Base-by-base conservation (phyloP, 805 yeast species). In the Brettanomyces nanus region DNA sequence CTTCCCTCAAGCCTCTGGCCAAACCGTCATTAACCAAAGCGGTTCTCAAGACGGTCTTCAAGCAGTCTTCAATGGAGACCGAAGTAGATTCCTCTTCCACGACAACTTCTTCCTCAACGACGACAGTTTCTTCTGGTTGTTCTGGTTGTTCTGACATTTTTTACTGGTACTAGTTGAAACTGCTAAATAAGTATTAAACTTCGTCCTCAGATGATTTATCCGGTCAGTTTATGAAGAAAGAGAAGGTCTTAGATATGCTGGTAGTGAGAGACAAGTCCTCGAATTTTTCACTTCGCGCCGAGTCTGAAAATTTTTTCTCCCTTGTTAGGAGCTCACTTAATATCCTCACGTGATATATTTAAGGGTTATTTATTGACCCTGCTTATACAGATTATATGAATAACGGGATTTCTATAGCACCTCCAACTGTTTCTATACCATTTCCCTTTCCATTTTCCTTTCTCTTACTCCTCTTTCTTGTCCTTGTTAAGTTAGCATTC, bases 1-100 rank as follows among this genome's bases (percentile, higher is more conserved):
- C 94, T 79, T 92, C 98, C 81, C 97, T 92, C 71, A 92, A 82
- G 81, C 99, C 99, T 79, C 99, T 90, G 69, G 97, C 97, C 73
- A 92, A 85, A 75, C 99, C 98, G 69, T 90, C 97, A 78, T 87
- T 95, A 65, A 90, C 85, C 68, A 92, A 80, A 59, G 99, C 80
- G 69, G 92, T 87, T 82, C 95, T 89, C 68, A 92, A 82, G 66
- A 92, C 97, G 65, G 85, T 92, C 77, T 87, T 86, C 69, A 92
- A 77, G 68, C 97, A 95, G 68, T 92, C 98, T 77, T 94, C 97
- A 58, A 92, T 83, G 69, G 97, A 77, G 73, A 90, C 80, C 62
- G 87, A 80, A 52, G 86, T 85, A 62, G 89, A 69, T 62, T 79
- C 75, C 71, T 86, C 89, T 66, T 80, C 82, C 66, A 76, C 90